A percentile compares a stretch with the other conserved stretches of the same genome.
phyloP scores from a whole-genome alignment of 208 protist species.

The Trichomonas tenax region DNA sequence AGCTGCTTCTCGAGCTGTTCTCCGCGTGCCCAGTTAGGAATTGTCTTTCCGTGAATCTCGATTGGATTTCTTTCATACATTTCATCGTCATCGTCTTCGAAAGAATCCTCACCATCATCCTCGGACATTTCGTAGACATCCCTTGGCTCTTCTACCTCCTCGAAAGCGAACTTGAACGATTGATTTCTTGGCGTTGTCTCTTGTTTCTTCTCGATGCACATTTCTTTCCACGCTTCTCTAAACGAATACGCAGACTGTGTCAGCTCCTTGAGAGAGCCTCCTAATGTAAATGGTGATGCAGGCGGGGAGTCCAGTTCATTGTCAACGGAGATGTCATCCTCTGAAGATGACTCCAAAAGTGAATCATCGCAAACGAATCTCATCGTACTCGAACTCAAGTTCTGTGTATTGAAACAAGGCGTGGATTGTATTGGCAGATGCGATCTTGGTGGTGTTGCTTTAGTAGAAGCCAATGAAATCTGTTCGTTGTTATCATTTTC shows the following conservation, averaged over 20 bases:
- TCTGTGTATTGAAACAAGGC: background rate
- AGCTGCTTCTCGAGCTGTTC: background rate
- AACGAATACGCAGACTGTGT: background rate
- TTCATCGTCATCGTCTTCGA: background rate
- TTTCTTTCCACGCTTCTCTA: background rate
- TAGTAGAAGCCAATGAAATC: background rate
- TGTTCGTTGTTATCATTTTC: background rate
- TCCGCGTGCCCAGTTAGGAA: background rate
- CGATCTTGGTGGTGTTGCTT: background rate
- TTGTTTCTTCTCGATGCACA: background rate
- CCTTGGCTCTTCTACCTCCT: background rate
- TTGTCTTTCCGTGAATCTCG: background rate
- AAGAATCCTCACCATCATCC: background rate
- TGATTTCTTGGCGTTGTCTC: background rate
- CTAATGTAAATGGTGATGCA: background rate
- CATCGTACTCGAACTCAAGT: background rate
- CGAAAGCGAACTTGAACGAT: background rate
- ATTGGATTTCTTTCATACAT: background rate
- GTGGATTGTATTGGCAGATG: background rate
- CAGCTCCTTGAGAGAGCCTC: background rate
- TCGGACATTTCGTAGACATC: constrained; percentile 1
- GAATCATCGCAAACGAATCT: background rate
- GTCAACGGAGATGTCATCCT: background rate
- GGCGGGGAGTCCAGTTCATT: background rate
- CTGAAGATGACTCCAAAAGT: background rate